These are phyloP conservation scores for Solanum sejunctum DNA, from an alignment of 257 asterid species.

Conservation along the genomic window DNA sequence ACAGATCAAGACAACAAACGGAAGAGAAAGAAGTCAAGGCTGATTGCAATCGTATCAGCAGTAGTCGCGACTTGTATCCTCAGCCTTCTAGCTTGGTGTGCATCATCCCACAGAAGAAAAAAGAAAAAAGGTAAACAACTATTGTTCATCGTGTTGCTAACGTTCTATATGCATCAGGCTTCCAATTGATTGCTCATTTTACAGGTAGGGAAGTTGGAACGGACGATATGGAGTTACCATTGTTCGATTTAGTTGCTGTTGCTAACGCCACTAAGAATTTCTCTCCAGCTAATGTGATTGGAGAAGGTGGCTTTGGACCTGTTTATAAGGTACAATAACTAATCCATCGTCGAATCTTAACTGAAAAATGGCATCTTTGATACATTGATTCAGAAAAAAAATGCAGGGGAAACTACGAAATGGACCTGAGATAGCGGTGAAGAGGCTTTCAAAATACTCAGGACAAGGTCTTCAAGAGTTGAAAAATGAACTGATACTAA, in stretches of 20 bases:
- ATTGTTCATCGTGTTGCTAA: background rate
- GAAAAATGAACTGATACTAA: conserved; percentile 9
- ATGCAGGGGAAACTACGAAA: conserved; percentile 19
- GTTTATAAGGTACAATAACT: conserved; percentile 26
- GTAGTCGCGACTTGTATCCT: background rate
- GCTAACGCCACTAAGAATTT: conserved; percentile 25
- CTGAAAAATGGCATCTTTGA: background rate
- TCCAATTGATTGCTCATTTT: background rate
- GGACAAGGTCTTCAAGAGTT: conserved; percentile 24
- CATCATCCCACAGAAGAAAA: background rate
- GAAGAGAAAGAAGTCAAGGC: background rate
- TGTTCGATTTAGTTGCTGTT: conserved; percentile 10
- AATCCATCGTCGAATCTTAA: background rate
- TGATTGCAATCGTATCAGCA: background rate
- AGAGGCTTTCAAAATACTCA: conserved; percentile 26
- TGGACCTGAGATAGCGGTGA: conserved; percentile 29
- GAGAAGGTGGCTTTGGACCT: conserved; percentile 40
- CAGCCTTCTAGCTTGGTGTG: background rate
- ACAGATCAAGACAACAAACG: background rate
- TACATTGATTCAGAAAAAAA: background rate
- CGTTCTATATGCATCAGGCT: background rate
- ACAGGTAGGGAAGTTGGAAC: background rate
- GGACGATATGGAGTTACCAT: conserved; percentile 20
- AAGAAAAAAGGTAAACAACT: background rate
- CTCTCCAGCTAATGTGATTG: conserved; percentile 16